Base-by-base conservation (phyloP, 1,139 yeast genomes). In the Citeromyces hawaiiensis region DNA sequence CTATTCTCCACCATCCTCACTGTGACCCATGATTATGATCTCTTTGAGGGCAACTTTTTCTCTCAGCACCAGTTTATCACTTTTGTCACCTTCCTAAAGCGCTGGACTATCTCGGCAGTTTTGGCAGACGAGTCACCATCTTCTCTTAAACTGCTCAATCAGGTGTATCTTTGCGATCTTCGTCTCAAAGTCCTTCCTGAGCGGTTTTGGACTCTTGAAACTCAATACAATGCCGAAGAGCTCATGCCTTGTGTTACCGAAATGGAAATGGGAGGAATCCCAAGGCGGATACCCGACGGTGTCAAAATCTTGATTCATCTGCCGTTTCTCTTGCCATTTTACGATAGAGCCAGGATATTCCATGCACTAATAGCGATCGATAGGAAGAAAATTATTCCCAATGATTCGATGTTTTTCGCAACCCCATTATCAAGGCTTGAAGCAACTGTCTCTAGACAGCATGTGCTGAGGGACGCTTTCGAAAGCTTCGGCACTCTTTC, bases 301-400 rank as follows among this genome's bases (percentile, higher is more conserved):
- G n/a, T 15, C 35, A n/a, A 15, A 17, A 15, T 14, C 17, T n/a
- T 7, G 13, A 7, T 33, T 17, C 7, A 33, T 40, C 63, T 78
- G 2, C 96, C 98, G 1, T 88, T 83, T 53, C 80, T 86, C 58
- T 65, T 88, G 16, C 76, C 85, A 0, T 91, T 91, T 54, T 68
- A 70, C 19, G 71, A 73, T 34, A 65, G 98, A 40, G 95, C 86
- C 1, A 68, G 66, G 41, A 66, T 85, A 1, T 83, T 91, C 51
- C 86, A 80, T 45, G 57, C 62, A n/a, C 61, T 83, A 40, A 71
- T 83, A 37, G 70, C 65, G 6, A 47, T 62, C 8, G 93, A 83
- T 50, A 60, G 40, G 49, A 51, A 43, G 48, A 44, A 38, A 37
- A 37, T 42, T 23, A 38, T 43, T 17, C 41, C 38, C 39, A 35